Conservation (phyloP, 768 basidiomycete genomes). For the Pisolithus orientalis region DNA sequence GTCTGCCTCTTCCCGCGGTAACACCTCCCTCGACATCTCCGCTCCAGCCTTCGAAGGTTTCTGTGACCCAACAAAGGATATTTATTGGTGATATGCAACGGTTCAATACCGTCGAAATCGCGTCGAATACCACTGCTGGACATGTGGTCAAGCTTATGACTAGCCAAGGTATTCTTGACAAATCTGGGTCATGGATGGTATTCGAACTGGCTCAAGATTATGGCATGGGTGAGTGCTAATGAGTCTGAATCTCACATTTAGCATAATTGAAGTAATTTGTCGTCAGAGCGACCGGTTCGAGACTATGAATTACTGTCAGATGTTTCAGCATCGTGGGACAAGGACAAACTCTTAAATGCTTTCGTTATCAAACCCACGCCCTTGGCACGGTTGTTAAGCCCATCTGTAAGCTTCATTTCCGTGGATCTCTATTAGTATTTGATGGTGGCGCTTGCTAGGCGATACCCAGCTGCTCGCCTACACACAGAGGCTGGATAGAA, state of each 20-base stretch:
- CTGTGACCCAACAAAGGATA: conserved; percentile 59
- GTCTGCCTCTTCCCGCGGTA: conserved; percentile 34
- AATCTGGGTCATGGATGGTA: conserved; percentile 77
- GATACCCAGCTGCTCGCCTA: conserved; percentile 41
- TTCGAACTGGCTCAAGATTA: conserved; percentile 88
- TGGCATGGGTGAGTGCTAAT: conserved; percentile 69
- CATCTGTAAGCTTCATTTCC: conserved; percentile 40
- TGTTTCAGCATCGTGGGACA: conserved; percentile 84
- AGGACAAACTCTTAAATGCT: conserved; percentile 70
- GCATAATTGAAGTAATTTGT: conserved; percentile 10
- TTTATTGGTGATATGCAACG: conserved; percentile 75
- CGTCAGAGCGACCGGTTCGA: conserved; percentile 80
- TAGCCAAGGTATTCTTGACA: conserved; percentile 58
- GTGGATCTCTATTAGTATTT: conserved; percentile 28
- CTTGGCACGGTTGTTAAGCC: conserved; percentile 52
- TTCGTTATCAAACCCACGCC: conserved; percentile 76
- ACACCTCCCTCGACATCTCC: conserved; percentile 26
- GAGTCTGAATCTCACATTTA: neutral
- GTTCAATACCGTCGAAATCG: conserved; percentile 69
- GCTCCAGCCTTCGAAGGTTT: conserved; percentile 19
- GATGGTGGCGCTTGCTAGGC: conserved; percentile 39
- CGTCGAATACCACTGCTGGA: conserved; percentile 58
- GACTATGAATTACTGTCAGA: conserved; percentile 80
- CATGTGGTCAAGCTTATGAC: conserved; percentile 67
- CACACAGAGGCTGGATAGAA: conserved; percentile 64